phyloP scores from a whole-genome alignment of 1,284 basidiomycete species.

The Paramarasmius palmivorus region DNA sequence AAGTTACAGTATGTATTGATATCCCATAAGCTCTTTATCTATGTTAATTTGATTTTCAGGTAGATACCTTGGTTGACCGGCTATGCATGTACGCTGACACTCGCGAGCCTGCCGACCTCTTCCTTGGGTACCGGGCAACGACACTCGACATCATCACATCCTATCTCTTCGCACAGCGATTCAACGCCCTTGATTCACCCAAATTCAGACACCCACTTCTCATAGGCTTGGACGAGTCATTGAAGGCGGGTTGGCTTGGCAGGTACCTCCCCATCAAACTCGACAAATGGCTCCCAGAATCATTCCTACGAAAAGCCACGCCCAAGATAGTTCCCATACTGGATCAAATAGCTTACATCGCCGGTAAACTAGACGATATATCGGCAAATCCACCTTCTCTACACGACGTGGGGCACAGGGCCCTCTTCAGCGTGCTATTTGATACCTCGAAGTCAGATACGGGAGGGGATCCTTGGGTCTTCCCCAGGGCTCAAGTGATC shows the following conservation, averaged over 20 bases:
- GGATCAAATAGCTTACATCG: not conserved
- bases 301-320: not conserved
- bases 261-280: slow-evolving; percentile 18
- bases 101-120: slow-evolving; percentile 8
- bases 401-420: not conserved
- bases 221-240: slow-evolving; percentile 12
- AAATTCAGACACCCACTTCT: slow-evolving; percentile 23
- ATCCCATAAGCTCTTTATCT: not conserved
- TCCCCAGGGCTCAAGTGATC: slow-evolving; percentile 6
- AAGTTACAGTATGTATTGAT: not conserved
- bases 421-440: slow-evolving; percentile 13
- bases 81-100: not conserved
- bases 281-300: not conserved
- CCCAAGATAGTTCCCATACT: not conserved
- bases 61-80: not conserved
- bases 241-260: slow-evolving; percentile 14
- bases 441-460: not conserved
- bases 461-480: not conserved
- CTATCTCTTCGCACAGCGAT: slow-evolving; percentile 23
- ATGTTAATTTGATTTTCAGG: not conserved
- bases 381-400: not conserved
- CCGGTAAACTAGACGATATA: not conserved
- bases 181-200: slow-evolving; percentile 17
- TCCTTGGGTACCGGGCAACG: slow-evolving; percentile 11
- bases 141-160: slow-evolving; percentile 25